A percentile compares a stretch with the other conserved stretches of the same genome.
Evolutionary conservation across 2,329 filamentous ascomycete genomes (phyloP).

Genomic region (Cucurbitaria berberidis): DNA sequence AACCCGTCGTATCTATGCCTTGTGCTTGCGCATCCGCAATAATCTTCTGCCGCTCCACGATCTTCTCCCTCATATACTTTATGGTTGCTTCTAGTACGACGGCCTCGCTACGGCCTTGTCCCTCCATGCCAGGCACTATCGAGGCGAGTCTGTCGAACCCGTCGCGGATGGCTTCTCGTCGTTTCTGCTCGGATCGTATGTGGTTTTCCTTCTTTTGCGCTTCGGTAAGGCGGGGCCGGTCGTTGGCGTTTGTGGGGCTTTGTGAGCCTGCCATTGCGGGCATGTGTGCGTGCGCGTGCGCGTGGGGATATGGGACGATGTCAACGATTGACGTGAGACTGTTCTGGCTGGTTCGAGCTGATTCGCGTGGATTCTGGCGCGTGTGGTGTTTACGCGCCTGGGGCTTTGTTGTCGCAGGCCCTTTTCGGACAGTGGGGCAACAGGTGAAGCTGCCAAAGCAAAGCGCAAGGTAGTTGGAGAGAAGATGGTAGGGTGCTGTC

Average conservation of each 20-base stretch:
- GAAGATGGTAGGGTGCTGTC: constrained; percentile 1
- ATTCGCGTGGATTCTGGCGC: constrained; percentile 1
- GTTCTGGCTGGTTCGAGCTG: neutral
- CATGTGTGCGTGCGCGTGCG: neutral
- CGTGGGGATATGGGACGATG: neutral
- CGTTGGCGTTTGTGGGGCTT: constrained; percentile 43
- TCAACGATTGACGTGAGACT: neutral
- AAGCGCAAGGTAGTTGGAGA: neutral
- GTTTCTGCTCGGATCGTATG: constrained; percentile 71
- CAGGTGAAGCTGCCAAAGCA: neutral
- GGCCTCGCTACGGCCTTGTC: constrained; percentile 83
- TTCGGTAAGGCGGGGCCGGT: constrained; percentile 70
- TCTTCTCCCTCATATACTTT: constrained; percentile 51
- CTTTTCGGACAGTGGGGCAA: neutral
- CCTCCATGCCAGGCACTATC: constrained; percentile 80
- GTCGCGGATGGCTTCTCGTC: constrained; percentile 76
- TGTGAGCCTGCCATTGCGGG: constrained; percentile 32
- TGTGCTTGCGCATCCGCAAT: constrained; percentile 46
- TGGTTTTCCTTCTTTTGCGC: constrained; percentile 77
- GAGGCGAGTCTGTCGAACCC: constrained; percentile 82
- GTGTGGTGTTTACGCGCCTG: constrained; percentile 1
- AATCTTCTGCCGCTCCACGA: constrained; percentile 44
- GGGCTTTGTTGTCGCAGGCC: neutral
- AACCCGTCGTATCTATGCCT: constrained; percentile 42
- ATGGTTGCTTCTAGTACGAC: constrained; percentile 71